Evolutionary conservation across 148 eudicot species (phyloP).

Genomic region (Vaccinium vitisidaea): DNA sequence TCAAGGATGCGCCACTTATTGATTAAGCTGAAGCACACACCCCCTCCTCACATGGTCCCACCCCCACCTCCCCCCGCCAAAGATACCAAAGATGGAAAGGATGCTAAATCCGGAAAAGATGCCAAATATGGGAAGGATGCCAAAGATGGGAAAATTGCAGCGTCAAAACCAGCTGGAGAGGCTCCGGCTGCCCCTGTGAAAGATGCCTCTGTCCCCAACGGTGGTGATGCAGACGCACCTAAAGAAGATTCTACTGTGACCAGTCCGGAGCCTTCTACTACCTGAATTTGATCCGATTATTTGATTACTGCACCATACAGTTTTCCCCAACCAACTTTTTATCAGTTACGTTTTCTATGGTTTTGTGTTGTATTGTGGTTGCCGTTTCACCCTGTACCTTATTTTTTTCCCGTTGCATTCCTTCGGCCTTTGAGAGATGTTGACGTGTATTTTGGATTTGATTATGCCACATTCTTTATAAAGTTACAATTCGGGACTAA

Average conservation of each 20-base stretch:
- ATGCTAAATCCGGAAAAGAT: constrained; percentile 23
- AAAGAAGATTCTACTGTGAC: constrained; percentile 38
- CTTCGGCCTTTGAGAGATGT: constrained; percentile 8
- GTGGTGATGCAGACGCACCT: constrained; percentile 33
- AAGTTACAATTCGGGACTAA: not conserved
- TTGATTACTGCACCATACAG: not conserved
- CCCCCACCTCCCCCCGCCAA: constrained; percentile 75
- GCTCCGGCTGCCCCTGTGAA: constrained; percentile 25
- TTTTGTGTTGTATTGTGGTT: constrained; percentile 8
- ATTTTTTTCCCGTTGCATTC: not conserved
- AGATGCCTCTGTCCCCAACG: constrained; percentile 31
- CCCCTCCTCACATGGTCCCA: constrained; percentile 93
- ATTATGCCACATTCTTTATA: constrained; percentile 15
- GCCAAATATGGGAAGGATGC: constrained; percentile 33
- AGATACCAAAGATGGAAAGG: constrained; percentile 57
- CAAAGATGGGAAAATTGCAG: constrained; percentile 36
- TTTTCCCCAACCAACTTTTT: not conserved
- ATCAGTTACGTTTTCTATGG: not conserved
- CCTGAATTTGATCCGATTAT: constrained; percentile 23
- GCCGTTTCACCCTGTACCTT: constrained; percentile 7
- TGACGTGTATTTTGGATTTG: constrained; percentile 10
- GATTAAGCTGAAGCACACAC: constrained; percentile 82
- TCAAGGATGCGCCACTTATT: constrained; percentile 81
- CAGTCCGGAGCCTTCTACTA: constrained; percentile 34
- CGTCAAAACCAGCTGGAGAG: constrained; percentile 21